Conservation (phyloP, 345 rosid genomes). For the Eutrema heterophyllum region DNA sequence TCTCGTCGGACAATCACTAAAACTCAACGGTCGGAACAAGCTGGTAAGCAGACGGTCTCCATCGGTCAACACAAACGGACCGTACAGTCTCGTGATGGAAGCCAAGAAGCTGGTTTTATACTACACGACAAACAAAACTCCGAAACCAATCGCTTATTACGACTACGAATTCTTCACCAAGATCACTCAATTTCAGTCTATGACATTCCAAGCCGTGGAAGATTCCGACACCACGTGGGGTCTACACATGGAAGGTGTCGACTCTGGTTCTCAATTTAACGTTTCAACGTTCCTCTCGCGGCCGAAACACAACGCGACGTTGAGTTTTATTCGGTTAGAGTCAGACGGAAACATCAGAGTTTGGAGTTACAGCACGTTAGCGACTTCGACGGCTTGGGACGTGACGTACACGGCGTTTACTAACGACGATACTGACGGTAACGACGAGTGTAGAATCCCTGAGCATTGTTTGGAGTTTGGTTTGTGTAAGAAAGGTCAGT, state of each 20-base stretch:
- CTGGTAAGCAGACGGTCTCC: slow-evolving; percentile 50
- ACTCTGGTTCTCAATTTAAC: background rate
- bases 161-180: background rate
- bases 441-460: slow-evolving; percentile 33
- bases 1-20: slow-evolving; percentile 48
- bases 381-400: slow-evolving; percentile 35
- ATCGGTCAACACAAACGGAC: slow-evolving; percentile 33
- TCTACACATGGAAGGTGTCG: slow-evolving; percentile 12
- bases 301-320: slow-evolving; percentile 44
- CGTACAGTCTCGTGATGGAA: slow-evolving; percentile 54
- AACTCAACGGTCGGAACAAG: slow-evolving; percentile 26
- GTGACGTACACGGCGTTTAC: slow-evolving; percentile 39
- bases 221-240: slow-evolving; percentile 30
- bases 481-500: slow-evolving; percentile 29
- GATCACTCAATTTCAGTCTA: background rate
- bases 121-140: slow-evolving; percentile 34
- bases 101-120: slow-evolving; percentile 33
- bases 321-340: slow-evolving; percentile 38
- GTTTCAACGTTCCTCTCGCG: slow-evolving; percentile 9
- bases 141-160: slow-evolving; percentile 31
- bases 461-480: slow-evolving; percentile 29
- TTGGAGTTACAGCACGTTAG: slow-evolving; percentile 39
- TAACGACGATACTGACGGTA: slow-evolving; percentile 18
- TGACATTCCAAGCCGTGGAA: slow-evolving; percentile 21
- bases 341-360: slow-evolving; percentile 50